A percentile compares a stretch with the other conserved stretches of the same genome.
phyloP scores from a whole-genome alignment of 768 basidiomycete species.

The Leccinum imitatum region DNA sequence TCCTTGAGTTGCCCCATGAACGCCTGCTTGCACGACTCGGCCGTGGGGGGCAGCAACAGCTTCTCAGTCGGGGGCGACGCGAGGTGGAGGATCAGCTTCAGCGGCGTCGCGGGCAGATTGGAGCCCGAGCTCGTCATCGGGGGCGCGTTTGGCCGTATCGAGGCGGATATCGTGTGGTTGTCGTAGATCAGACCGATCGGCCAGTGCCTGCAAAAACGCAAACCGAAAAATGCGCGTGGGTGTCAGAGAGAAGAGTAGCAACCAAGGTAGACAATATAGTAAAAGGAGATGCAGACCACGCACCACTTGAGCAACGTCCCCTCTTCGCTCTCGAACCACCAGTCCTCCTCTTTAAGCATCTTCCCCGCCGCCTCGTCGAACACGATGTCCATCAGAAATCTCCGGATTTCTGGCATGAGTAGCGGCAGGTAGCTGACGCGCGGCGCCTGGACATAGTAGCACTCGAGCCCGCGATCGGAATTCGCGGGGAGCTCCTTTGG shows the following conservation, averaged over 20 bases:
- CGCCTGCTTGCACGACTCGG: constrained; percentile 87
- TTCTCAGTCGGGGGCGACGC: constrained; percentile 86
- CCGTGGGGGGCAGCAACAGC: constrained; percentile 73
- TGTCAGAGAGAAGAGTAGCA: background rate
- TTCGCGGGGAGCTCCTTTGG: constrained; percentile 87
- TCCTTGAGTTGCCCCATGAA: constrained; percentile 98
- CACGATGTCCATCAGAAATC: constrained; percentile 88
- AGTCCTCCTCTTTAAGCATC: constrained; percentile 79
- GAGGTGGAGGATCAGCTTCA: constrained; percentile 84
- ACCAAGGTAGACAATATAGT: background rate
- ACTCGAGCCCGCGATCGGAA: constrained; percentile 85
- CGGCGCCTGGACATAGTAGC: constrained; percentile 88
- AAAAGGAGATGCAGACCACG: constrained; percentile 24
- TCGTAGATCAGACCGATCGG: constrained; percentile 93
- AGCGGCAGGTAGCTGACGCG: constrained; percentile 93
- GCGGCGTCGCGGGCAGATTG: constrained; percentile 47
- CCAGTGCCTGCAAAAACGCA: constrained; percentile 80
- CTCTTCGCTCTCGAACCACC: constrained; percentile 96
- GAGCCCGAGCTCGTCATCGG: constrained; percentile 39
- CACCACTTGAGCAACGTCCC: constrained; percentile 87
- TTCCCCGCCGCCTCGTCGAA: constrained; percentile 84
- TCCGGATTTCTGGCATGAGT: constrained; percentile 82
- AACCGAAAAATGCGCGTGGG: constrained; percentile 9
- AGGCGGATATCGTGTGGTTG: constrained; percentile 67
- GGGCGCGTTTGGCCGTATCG: constrained; percentile 43